Evolutionary conservation across 2,329 filamentous ascomycete genomes (phyloP).

Genomic region (Fusarium tuaranense): DNA sequence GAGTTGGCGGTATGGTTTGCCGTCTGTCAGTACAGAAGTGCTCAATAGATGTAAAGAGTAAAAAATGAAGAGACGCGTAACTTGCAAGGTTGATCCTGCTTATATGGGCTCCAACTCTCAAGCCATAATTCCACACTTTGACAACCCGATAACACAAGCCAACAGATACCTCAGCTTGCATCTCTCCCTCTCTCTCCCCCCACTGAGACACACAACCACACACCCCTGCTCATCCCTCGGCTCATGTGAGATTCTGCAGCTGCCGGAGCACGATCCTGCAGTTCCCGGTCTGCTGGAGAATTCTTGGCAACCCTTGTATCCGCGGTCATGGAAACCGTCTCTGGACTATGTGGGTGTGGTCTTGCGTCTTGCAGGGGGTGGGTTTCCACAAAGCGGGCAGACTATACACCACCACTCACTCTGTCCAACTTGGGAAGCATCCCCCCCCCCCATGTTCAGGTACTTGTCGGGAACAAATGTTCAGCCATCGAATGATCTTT

Average conservation of each 20-base stretch:
- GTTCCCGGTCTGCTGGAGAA: slow-evolving; percentile 27
- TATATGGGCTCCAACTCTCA: neutral
- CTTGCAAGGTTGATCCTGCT: neutral
- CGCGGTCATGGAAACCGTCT: slow-evolving; percentile 27
- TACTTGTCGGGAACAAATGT: slow-evolving; percentile 7
- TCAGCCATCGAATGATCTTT: slow-evolving; percentile 10
- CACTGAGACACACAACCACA: neutral
- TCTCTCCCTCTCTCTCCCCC: neutral
- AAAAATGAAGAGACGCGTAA: neutral
- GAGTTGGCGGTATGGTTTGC: neutral
- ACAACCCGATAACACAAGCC: neutral
- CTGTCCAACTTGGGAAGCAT: neutral
- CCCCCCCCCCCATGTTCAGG: slow-evolving; percentile 13
- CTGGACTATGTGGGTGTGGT: slow-evolving; percentile 13
- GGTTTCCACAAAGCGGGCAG: slow-evolving; percentile 9
- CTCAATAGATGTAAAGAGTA: neutral
- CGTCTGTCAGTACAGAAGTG: too few species aligned
- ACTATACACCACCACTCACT: slow-evolving; percentile 3
- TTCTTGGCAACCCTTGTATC: slow-evolving; percentile 31
- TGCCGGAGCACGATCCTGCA: slow-evolving; percentile 38
- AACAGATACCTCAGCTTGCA: neutral
- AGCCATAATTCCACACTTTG: neutral
- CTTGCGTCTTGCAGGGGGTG: slow-evolving; percentile 12
- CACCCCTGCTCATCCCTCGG: neutral
- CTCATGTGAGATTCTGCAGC: slow-evolving; percentile 29